Percentiles rank a stretch among this genome's conserved stretches.
These are phyloP conservation scores for Fraxinus americana DNA, from an alignment of 257 asterid species.

Conservation along the genomic window DNA sequence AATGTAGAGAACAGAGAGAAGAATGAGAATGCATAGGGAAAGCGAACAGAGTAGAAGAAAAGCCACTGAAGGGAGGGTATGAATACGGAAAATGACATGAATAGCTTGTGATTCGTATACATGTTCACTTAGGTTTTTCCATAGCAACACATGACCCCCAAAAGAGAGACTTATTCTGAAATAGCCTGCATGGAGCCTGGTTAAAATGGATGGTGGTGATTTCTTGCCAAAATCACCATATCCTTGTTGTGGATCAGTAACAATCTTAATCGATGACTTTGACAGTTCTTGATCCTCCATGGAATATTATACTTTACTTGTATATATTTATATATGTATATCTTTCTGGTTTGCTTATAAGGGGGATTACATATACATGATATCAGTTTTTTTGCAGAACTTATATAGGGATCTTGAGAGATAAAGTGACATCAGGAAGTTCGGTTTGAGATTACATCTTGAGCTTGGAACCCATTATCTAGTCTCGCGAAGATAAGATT, in stretches of 20 bases:
- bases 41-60: constrained; percentile 50
- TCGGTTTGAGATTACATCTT: not conserved
- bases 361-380: not conserved
- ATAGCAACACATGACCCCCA: constrained; percentile 47
- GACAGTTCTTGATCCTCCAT: constrained; percentile 18
- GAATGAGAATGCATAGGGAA: constrained; percentile 6
- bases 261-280: constrained; percentile 2
- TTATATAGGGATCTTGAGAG: constrained; percentile 10
- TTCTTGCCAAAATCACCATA: not conserved
- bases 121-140: constrained; percentile 42
- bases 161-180: constrained; percentile 45
- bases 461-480: too few species aligned
- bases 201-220: constrained; percentile 28
- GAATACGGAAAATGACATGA: constrained; percentile 18
- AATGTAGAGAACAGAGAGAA: constrained; percentile 34
- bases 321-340: not conserved
- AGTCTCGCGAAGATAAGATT: too few species aligned
- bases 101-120: constrained; percentile 14
- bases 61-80: constrained; percentile 32
- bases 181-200: constrained; percentile 46
- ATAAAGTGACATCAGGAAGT: constrained; percentile 21
- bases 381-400: not conserved
- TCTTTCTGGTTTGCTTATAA: not conserved
- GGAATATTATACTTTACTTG: not conserved
- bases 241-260: not conserved